These are phyloP conservation scores for Amanita fuliginea DNA, from an alignment of 768 basidiomycete genomes.

Conservation along the genomic window DNA sequence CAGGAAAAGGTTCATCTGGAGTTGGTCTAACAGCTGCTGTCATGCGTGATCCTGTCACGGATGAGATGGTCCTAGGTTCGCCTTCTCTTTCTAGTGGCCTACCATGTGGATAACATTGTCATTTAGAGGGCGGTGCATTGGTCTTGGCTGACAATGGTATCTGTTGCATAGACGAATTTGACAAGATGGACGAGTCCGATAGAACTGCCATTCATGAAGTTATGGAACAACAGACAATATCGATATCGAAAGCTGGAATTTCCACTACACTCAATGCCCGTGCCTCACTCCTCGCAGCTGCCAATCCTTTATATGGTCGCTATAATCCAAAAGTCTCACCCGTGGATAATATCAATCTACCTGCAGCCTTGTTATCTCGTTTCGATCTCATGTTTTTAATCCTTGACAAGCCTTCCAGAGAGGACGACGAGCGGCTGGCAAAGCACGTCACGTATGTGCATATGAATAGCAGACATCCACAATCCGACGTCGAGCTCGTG, in stretches of 20 bases:
- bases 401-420: slow-evolving; percentile 88
- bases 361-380: slow-evolving; percentile 90
- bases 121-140: slow-evolving; percentile 94
- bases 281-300: slow-evolving; percentile 94
- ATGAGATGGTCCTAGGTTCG: slow-evolving; percentile 97
- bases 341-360: slow-evolving; percentile 98
- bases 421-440: slow-evolving; percentile 92
- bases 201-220: slow-evolving; percentile 99
- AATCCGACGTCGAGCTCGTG: slow-evolving; percentile 73
- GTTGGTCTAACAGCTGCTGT: slow-evolving; percentile 98
- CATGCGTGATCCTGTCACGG: slow-evolving; percentile 98
- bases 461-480: slow-evolving; percentile 89
- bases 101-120: slow-evolving; percentile 2
- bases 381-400: slow-evolving; percentile 97
- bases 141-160: slow-evolving; percentile 99
- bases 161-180: slow-evolving; percentile 99
- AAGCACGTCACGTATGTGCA: slow-evolving; percentile 98
- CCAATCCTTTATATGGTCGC: slow-evolving; percentile 94
- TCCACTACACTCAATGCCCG: slow-evolving; percentile 97
- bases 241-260: slow-evolving; percentile 98
- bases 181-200: slow-evolving; percentile 99
- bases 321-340: slow-evolving; percentile 98
- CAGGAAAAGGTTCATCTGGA: slow-evolving; percentile 96
- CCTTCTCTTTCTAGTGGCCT: slow-evolving; percentile 5
- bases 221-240: slow-evolving; percentile 99